These are phyloP conservation scores for Fusarium sp. DNA, from an alignment of 2,329 filamentous ascomycete species.

Conservation along the genomic window DNA sequence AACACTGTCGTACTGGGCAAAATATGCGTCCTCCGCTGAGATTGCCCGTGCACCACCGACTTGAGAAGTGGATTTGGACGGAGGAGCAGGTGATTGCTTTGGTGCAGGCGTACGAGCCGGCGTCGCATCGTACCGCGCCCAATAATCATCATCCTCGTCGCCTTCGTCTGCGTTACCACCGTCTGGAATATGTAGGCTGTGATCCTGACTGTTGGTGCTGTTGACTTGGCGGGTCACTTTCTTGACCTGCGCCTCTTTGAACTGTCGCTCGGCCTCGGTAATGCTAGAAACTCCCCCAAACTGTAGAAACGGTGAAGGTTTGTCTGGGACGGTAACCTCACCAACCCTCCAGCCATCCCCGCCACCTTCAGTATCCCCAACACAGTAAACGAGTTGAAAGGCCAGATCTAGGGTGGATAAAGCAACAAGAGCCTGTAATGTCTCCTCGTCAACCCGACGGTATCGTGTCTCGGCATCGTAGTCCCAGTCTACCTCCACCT, in stretches of 20 bases:
- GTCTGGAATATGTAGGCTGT: constrained; percentile 26
- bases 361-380: constrained; percentile 67
- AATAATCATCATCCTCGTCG: constrained; percentile 77
- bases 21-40: constrained; percentile 75
- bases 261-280: constrained; percentile 68
- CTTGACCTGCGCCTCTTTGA: constrained; percentile 48
- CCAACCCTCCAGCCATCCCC: constrained; percentile 75
- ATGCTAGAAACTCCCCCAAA: constrained; percentile 63
- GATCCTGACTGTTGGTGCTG: constrained; percentile 16
- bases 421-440: constrained; percentile 72
- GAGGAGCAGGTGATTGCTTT: constrained; percentile 70
- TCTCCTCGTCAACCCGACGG: constrained; percentile 77
- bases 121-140: constrained; percentile 79
- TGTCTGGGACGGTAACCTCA: constrained; percentile 71
- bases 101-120: constrained; percentile 70
- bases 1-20: constrained; percentile 77
- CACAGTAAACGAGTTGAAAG: constrained; percentile 75
- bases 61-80: constrained; percentile 43
- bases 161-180: constrained; percentile 57
- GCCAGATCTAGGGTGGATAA: constrained; percentile 69
- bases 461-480: constrained; percentile 70
- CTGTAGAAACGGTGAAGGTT: constrained; percentile 62
- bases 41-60: constrained; percentile 39
- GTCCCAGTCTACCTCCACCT: constrained; percentile 78
- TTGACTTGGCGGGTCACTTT: constrained; percentile 33